These are phyloP conservation scores for Monosporascus sp. DNA, from an alignment of 2,329 filamentous ascomycete genomes.

Conservation along the genomic window DNA sequence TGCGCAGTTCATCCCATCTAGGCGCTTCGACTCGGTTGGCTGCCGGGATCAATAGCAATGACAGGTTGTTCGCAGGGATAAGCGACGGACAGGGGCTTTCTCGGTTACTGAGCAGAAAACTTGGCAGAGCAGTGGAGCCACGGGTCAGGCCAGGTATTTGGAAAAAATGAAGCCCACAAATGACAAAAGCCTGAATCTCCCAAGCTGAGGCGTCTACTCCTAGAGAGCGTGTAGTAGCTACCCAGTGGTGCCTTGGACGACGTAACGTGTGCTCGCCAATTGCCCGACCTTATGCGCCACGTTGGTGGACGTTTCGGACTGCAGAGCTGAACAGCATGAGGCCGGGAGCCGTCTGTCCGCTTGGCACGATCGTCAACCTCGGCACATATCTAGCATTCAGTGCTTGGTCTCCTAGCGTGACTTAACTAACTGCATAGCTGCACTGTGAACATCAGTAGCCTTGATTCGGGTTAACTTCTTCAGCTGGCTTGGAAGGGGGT, in stretches of 20 bases:
- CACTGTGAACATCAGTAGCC: neutral
- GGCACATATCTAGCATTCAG: neutral
- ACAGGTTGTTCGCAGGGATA: slow-evolving; percentile 21
- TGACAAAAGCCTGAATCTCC: neutral
- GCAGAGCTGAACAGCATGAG: neutral
- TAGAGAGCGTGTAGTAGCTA: neutral
- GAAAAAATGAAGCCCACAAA: neutral
- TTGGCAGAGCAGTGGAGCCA: neutral
- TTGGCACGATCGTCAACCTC: neutral
- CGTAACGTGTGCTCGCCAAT: neutral
- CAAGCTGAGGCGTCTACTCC: neutral
- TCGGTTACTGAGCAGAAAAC: neutral
- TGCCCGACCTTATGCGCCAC: neutral
- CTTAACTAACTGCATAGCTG: neutral
- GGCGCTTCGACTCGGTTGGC: slow-evolving; percentile 17
- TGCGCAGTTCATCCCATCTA: slow-evolving; percentile 15
- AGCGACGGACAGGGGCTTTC: slow-evolving; percentile 13
- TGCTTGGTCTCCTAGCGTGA: neutral
- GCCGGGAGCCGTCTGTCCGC: neutral
- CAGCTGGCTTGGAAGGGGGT: neutral
- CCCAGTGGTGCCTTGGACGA: neutral
- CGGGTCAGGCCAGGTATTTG: neutral
- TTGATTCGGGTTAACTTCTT: slow-evolving; percentile 8
- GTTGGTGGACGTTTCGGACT: no score
- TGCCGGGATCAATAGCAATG: slow-evolving; percentile 19